Base-by-base conservation (phyloP, 345 rosid species). In the Brassica rapa region DNA sequence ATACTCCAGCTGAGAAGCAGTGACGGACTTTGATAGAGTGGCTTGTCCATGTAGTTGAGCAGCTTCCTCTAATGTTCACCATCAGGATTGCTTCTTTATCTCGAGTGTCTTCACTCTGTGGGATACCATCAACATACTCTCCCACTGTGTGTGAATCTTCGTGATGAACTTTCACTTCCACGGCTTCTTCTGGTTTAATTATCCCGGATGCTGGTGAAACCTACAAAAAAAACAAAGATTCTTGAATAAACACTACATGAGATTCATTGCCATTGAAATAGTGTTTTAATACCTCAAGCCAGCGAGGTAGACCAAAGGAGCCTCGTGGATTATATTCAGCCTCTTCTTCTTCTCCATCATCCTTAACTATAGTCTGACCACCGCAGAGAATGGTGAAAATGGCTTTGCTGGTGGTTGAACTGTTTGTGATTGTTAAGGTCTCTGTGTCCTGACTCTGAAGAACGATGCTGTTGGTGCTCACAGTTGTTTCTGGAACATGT, bases 401-500 rank as follows among this genome's bases (percentile, higher is more conserved):
- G 41, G 88, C 97, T 76, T 75, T 84, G 23, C 87, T 89, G 6
- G 82, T 81, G 16, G 53, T 59, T 75, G 86, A 84, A 72, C 15
- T 86, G 87, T 93, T 94, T 73, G 95, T 85, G 86, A 94, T 88
- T 63, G 82, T 85, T 43, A 94, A 69, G 57, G 82, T 62, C 41
- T 56, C 74, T 4, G 96, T 88, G 79, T 93, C 98, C 83, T 94
- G 98, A 84, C 89, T 88, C 84, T 89, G 91, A 27, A 94, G 93
- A 75, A 83, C 77, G 19, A 93, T 85, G 74, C 43, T 86, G 84
- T 86, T 81, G 8, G 89, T 84, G 91, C 90, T 89, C 68, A 91
- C 72, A 21, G 59, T 66, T 27, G 88, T 89, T 73, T 93, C 93
- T 15, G 98, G 98, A 70, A 89, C 89, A 35, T 21, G 15, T 12